Evolutionary conservation across 1,284 basidiomycete genomes (phyloP), one percentile per base, ranked within the genome.

Genomic region (Fomitopsis betulina): DNA sequence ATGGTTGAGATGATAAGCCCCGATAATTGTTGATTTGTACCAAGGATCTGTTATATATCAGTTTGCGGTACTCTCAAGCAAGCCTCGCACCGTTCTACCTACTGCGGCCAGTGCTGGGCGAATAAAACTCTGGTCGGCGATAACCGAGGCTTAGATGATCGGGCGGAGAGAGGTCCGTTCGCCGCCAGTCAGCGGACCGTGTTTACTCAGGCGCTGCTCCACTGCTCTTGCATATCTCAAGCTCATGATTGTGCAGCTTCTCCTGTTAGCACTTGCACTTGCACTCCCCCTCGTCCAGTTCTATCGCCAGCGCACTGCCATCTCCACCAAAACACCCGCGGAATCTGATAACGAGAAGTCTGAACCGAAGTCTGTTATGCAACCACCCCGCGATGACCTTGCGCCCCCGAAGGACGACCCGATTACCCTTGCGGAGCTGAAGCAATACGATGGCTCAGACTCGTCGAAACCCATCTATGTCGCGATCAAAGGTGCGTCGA

Each of bases 391-490:
- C 65, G 70, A 72, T 3, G 82, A 90, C 67, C 80, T 94, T 53
- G 79, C 77, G 25, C 86, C 90, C 3, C 92, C 93, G 27, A 92
- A 89, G 69, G 80, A 91, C 65, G 86, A 91, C 68, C 86, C 88
- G 0, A 88, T 84, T 74, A 91, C 88, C 0, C 75, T 80, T 21
- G 84, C 83, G 59, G 75, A 90, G 67, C 78, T 96, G 60, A 85
- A 78, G 57, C 66, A 79, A 66, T 94, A 77, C 69, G 84, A 94
- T 72, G 93, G 93, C 10, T 76, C 79, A 0, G 81, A 86, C 59
- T 65, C 77, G 0, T 67, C 70, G 39, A 85, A 84, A 68, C 90
- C 91, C 0, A 91, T 96, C 56, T 94, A 92, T 64, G 91, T 96
- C 38, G 86, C 91, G 49, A 93, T 96, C 72, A 96, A 95, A 78